Percentiles rank a stretch among this genome's conserved stretches.
phyloP scores from a whole-genome alignment of 2,329 filamentous ascomycete genomes.

The Aspergillus uvarum region DNA sequence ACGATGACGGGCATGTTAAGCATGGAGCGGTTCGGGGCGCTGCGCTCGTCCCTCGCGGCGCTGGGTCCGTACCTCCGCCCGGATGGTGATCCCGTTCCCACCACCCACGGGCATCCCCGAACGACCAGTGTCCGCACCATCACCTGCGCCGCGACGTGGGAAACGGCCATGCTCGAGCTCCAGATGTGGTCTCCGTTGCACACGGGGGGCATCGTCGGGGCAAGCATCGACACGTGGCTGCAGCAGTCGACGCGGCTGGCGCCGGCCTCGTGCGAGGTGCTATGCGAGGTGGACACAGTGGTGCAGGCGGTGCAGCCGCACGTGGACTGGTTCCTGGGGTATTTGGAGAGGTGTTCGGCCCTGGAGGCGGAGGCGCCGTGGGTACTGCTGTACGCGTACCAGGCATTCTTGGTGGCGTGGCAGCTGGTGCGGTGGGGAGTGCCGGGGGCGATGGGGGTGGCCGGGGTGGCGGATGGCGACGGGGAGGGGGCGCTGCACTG shows the following conservation, averaged over 20 bases:
- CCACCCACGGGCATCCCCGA: no score
- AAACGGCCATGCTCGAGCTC: conserved; percentile 46
- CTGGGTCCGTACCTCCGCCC: no score
- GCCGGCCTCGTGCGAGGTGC: conserved; percentile 30
- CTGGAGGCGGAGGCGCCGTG: no score
- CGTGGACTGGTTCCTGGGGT: conserved; percentile 21
- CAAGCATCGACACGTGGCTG: conserved; percentile 38
- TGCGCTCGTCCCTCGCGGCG: conserved; percentile 21
- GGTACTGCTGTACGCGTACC: conserved; percentile 39
- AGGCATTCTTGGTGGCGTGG: conserved; percentile 45
- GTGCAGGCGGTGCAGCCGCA: conserved; percentile 40
- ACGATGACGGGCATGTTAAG: conserved; percentile 46
- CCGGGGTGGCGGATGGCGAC: conserved; percentile 13
- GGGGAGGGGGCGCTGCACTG: no score
- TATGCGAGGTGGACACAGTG: conserved; percentile 34
- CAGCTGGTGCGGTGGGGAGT: conserved; percentile 35
- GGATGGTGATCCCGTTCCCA: no score
- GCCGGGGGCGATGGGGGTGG: conserved; percentile 35
- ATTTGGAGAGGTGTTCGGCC: no score
- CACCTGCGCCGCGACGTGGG: conserved; percentile 41
- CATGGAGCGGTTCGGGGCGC: conserved; percentile 39
- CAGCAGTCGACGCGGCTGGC: conserved; percentile 34
- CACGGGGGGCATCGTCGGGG: conserved; percentile 40
- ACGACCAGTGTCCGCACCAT: no score
- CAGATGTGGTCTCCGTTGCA: conserved; percentile 46